phyloP scores from a whole-genome alignment of 2,329 filamentous ascomycete species.

The Fusarium buharicum region DNA sequence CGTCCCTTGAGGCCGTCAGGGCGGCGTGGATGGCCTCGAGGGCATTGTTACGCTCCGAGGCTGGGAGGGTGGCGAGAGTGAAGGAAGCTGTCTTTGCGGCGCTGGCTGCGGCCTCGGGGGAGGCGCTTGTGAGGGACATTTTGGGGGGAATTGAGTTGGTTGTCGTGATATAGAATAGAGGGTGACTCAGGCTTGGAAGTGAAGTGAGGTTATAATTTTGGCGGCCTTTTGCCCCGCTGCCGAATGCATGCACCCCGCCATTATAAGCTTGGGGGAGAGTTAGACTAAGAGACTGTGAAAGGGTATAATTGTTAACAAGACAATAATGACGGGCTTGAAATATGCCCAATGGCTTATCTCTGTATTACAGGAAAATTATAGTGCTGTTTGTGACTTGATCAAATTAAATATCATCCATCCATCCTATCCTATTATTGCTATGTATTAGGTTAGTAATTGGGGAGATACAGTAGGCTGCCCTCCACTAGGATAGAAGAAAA shows the following conservation, averaged over 20 bases:
- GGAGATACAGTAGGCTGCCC: too few relatives aligned
- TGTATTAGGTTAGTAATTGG: too few relatives aligned
- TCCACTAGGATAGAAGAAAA: too few relatives aligned
- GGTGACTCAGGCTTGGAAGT: conserved; percentile 24
- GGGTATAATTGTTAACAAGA: too few relatives aligned
- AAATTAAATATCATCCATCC: too few relatives aligned
- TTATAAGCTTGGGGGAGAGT: conserved; percentile 17
- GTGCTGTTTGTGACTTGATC: too few relatives aligned
- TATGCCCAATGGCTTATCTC: too few relatives aligned
- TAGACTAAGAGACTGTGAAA: too few relatives aligned
- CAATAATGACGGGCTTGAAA: too few relatives aligned
- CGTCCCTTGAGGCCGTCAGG: conserved; percentile 74
- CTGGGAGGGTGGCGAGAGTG: conserved; percentile 81
- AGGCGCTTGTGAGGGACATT: conserved; percentile 92
- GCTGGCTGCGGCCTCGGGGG: conserved; percentile 78
- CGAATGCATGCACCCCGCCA: conserved; percentile 43
- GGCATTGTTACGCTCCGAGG: conserved; percentile 81
- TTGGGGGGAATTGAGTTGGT: conserved; percentile 3
- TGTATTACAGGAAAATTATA: too few relatives aligned
- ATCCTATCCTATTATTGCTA: too few relatives aligned
- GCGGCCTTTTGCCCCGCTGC: conserved; percentile 32
- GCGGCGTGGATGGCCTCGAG: conserved; percentile 83
- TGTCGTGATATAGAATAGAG: background rate
- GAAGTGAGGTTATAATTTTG: conserved; percentile 10
- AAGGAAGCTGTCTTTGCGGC: conserved; percentile 85